Conservation (phyloP, 2,329 filamentous ascomycete species). For the Trichophyton mentagrophytes region DNA sequence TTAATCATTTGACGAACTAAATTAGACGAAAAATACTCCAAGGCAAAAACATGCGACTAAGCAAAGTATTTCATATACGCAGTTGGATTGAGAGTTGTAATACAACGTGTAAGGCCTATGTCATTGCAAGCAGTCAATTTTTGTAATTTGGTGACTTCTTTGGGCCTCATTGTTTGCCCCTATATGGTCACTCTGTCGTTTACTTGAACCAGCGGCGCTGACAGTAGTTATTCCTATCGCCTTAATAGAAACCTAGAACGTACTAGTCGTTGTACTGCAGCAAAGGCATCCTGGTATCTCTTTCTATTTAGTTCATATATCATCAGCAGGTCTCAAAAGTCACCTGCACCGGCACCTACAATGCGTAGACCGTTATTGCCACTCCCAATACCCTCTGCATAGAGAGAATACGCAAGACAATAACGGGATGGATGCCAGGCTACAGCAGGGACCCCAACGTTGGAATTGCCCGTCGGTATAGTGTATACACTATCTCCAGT, state of each 20-base stretch:
- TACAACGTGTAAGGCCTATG: background rate
- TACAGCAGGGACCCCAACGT: constrained; percentile 33
- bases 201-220: too few species aligned
- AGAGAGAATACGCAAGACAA: constrained; percentile 38
- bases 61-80: background rate
- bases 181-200: too few species aligned
- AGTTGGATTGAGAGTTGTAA: background rate
- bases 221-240: too few species aligned
- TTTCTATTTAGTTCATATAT: background rate
- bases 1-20: background rate
- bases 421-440: constrained; percentile 40
- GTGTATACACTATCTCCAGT: constrained; percentile 38
- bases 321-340: background rate
- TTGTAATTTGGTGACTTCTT: too few species aligned
- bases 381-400: constrained; percentile 29
- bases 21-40: background rate
- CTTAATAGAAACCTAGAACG: too few species aligned
- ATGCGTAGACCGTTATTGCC: constrained; percentile 35
- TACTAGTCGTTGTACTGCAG: too few species aligned
- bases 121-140: too few species aligned
- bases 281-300: too few species aligned
- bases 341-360: constrained; percentile 34
- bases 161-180: too few species aligned
- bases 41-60: background rate
- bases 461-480: constrained; percentile 28